Percentiles rank a stretch among this genome's conserved stretches.
These are phyloP conservation scores for Sporothrix inflata DNA, from an alignment of 2,329 filamentous ascomycete genomes.

Conservation along the genomic window DNA sequence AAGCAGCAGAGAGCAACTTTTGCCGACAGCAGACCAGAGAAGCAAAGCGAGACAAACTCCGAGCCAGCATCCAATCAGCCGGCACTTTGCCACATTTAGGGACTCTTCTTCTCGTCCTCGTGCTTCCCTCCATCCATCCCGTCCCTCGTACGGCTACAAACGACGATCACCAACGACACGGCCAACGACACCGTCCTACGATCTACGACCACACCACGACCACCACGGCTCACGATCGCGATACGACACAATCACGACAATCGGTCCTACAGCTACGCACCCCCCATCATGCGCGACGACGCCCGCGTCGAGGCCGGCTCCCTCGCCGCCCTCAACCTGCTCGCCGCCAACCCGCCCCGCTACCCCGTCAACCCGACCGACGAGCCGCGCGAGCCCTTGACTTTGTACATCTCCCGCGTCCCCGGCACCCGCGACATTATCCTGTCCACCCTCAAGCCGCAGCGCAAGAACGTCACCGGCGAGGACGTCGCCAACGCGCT, in stretches of 20 bases:
- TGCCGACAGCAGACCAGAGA: neutral
- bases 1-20: too few relatives aligned
- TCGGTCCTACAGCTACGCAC: neutral
- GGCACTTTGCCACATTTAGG: neutral
- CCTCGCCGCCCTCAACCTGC: slow-evolving; percentile 73
- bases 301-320: slow-evolving; percentile 76
- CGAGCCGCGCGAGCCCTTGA: slow-evolving; percentile 69
- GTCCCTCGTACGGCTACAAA: neutral
- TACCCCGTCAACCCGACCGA: slow-evolving; percentile 80
- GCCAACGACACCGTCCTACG: neutral
- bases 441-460: slow-evolving; percentile 86
- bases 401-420: slow-evolving; percentile 90
- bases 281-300: neutral
- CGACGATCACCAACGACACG: neutral
- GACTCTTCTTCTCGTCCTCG: neutral
- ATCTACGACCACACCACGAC: neutral
- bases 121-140: neutral
- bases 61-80: neutral
- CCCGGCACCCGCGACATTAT: slow-evolving; percentile 93
- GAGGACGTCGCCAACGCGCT: slow-evolving; percentile 85
- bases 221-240: too few relatives aligned
- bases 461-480: slow-evolving; percentile 82
- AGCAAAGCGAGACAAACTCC: neutral
- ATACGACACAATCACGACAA: neutral
- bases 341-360: slow-evolving; percentile 84